phyloP scores from a whole-genome alignment of 2,329 filamentous ascomycete genomes.

The Karstenula rhodostoma region DNA sequence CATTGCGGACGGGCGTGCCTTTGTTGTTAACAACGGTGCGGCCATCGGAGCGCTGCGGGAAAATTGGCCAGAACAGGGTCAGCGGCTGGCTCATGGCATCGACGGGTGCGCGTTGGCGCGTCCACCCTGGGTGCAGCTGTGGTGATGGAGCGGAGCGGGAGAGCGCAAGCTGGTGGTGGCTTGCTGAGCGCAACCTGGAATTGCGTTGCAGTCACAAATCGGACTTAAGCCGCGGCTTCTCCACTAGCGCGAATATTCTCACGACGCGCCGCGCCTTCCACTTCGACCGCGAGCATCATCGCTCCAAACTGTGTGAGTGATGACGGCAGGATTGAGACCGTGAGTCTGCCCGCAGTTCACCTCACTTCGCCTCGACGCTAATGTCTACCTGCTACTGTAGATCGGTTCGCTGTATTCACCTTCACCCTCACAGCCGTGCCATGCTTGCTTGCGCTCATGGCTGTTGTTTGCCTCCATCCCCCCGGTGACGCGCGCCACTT shows the following conservation, averaged over 20 bases:
- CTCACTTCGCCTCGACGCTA: background rate
- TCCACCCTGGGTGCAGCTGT: background rate
- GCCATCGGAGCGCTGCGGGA: slow-evolving; percentile 59
- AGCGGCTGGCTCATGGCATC: slow-evolving; percentile 46
- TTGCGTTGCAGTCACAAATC: slow-evolving; percentile 7
- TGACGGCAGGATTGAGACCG: background rate
- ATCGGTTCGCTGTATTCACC: background rate
- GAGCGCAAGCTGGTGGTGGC: background rate
- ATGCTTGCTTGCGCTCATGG: background rate
- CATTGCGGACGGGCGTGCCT: slow-evolving; percentile 60
- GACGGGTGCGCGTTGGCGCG: slow-evolving; percentile 2
- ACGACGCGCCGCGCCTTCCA: slow-evolving; percentile 5
- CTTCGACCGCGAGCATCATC: background rate
- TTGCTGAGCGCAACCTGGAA: background rate
- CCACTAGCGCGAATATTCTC: slow-evolving; percentile 9
- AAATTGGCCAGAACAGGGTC: slow-evolving; percentile 58
- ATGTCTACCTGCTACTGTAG: background rate
- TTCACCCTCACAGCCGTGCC: slow-evolving; percentile 12
- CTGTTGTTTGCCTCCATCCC: slow-evolving; percentile 13
- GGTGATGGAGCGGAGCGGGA: background rate
- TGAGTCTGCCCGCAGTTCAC: background rate
- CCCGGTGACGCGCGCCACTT: slow-evolving; percentile 10
- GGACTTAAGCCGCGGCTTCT: slow-evolving; percentile 14
- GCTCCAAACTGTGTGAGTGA: background rate
- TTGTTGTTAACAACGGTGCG: slow-evolving; percentile 59